These are phyloP conservation scores for Lepiota brunneoincarnata DNA, from an alignment of 768 basidiomycete species.

Conservation along the genomic window DNA sequence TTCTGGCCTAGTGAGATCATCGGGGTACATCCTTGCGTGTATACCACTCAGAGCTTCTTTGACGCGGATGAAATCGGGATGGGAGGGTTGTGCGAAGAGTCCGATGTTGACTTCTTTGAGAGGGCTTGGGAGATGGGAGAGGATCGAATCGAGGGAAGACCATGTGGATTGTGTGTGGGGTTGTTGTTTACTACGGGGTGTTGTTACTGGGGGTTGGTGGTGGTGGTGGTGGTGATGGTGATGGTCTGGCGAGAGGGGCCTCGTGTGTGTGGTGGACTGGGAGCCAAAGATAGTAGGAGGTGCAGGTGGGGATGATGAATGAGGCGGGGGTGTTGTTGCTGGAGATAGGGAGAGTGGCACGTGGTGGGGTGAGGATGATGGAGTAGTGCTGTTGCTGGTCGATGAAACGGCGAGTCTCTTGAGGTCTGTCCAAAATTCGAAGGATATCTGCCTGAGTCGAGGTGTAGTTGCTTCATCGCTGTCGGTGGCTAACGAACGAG, in stretches of 20 bases:
- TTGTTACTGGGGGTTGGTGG: neutral
- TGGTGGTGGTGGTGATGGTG: neutral
- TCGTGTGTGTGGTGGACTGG: neutral
- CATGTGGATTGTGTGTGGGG: slow-evolving; percentile 18
- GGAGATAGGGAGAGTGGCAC: neutral
- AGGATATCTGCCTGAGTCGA: slow-evolving; percentile 28
- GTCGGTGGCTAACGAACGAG: neutral
- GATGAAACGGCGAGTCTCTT: slow-evolving; percentile 25
- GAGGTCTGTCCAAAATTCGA: slow-evolving; percentile 41
- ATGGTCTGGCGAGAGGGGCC: neutral
- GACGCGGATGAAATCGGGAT: slow-evolving; percentile 31
- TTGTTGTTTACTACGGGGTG: neutral
- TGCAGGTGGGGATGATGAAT: neutral
- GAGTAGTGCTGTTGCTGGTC: neutral
- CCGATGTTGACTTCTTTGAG: slow-evolving; percentile 38
- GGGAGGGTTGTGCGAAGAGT: slow-evolving; percentile 33
- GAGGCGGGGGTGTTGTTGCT: too few species aligned
- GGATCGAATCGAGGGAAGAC: slow-evolving; percentile 31
- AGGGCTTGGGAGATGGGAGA: slow-evolving; percentile 26
- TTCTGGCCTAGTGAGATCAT: neutral
- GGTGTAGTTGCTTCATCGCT: slow-evolving; percentile 12
- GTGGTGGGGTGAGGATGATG: neutral
- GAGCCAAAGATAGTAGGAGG: neutral
- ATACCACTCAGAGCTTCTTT: slow-evolving; percentile 28
- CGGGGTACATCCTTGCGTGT: slow-evolving; percentile 1